Percentiles rank a stretch among this genome's conserved stretches.
Evolutionary conservation across 805 yeast species (phyloP).

Genomic region (Kodamaea neixiangensis): DNA sequence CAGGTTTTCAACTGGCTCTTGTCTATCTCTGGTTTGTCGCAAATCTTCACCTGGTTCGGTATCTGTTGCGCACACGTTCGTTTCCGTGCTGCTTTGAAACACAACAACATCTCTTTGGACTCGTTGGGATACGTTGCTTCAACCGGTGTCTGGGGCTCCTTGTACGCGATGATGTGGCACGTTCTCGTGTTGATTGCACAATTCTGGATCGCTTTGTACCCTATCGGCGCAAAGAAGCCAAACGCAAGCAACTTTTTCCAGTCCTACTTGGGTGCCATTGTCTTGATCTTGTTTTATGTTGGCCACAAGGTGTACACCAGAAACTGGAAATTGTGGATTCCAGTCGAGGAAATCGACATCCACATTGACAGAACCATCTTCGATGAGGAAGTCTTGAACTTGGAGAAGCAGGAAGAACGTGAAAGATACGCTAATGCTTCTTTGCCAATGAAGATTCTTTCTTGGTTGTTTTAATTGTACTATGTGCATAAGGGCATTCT

Average conservation of each 20-base stretch:
- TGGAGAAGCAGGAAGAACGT: slow-evolving; percentile 24
- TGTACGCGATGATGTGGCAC: slow-evolving; percentile 33
- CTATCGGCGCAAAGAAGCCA: slow-evolving; percentile 30
- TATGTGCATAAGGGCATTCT: background rate
- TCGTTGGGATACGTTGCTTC: slow-evolving; percentile 38
- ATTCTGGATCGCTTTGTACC: slow-evolving; percentile 47
- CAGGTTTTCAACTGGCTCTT: slow-evolving; percentile 44
- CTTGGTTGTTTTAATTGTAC: background rate
- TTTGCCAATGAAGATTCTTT: slow-evolving; percentile 12
- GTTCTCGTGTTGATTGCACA: slow-evolving; percentile 41
- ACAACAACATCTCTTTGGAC: slow-evolving; percentile 27
- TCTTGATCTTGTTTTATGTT: slow-evolving; percentile 31
- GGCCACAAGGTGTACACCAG: slow-evolving; percentile 35
- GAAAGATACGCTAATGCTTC: slow-evolving; percentile 12
- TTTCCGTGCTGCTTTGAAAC: slow-evolving; percentile 40
- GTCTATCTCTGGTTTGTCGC: slow-evolving; percentile 43
- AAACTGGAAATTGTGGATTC: slow-evolving; percentile 32
- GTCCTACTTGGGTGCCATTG: slow-evolving; percentile 34
- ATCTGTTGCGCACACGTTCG: slow-evolving; percentile 43
- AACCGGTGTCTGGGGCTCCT: slow-evolving; percentile 44
- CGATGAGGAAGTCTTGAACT: slow-evolving; percentile 36
- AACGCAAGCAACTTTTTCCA: slow-evolving; percentile 33
- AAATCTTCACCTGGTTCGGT: slow-evolving; percentile 45
- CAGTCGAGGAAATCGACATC: slow-evolving; percentile 32
- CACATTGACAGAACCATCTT: slow-evolving; percentile 32